These are phyloP conservation scores for Phaffia tasmanica DNA, from an alignment of 768 basidiomycete species.

Conservation along the genomic window DNA sequence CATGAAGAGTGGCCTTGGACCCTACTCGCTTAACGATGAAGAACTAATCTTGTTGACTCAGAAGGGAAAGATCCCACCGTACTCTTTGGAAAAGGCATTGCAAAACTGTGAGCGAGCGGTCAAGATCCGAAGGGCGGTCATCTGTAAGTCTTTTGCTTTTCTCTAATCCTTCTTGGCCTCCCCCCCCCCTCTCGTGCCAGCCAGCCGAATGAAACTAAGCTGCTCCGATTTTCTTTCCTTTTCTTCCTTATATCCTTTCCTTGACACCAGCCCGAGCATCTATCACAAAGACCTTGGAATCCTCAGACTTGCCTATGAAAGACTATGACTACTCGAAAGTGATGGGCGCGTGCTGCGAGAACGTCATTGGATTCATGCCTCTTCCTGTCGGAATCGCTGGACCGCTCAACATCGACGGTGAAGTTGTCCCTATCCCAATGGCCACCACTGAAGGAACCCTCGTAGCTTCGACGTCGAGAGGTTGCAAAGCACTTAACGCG, in stretches of 20 bases:
- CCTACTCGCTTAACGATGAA: conserved; percentile 61
- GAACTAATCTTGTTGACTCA: conserved; percentile 80
- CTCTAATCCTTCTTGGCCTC: too few species aligned
- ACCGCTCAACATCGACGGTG: conserved; percentile 80
- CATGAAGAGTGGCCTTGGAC: conserved; percentile 46
- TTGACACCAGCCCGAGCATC: conserved; percentile 66
- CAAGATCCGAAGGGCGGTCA: conserved; percentile 67
- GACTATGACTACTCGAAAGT: conserved; percentile 90
- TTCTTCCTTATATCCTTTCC: background rate
- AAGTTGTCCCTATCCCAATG: conserved; percentile 84
- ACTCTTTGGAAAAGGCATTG: conserved; percentile 89
- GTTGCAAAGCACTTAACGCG: conserved; percentile 93
- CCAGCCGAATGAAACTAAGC: too few species aligned
- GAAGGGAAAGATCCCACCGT: conserved; percentile 86
- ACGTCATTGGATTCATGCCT: conserved; percentile 94
- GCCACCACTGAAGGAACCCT: conserved; percentile 99
- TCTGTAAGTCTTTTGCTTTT: conserved; percentile 54
- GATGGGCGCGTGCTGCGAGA: conserved; percentile 95
- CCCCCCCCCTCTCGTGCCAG: too few species aligned
- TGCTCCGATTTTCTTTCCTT: background rate
- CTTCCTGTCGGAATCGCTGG: conserved; percentile 93
- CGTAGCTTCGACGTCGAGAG: conserved; percentile 92
- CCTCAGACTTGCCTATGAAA: conserved; percentile 65
- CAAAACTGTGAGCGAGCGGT: conserved; percentile 82
- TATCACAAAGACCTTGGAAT: conserved; percentile 67